Conservation (phyloP, 2,329 filamentous ascomycete genomes). For the Scedosporium boydii region DNA sequence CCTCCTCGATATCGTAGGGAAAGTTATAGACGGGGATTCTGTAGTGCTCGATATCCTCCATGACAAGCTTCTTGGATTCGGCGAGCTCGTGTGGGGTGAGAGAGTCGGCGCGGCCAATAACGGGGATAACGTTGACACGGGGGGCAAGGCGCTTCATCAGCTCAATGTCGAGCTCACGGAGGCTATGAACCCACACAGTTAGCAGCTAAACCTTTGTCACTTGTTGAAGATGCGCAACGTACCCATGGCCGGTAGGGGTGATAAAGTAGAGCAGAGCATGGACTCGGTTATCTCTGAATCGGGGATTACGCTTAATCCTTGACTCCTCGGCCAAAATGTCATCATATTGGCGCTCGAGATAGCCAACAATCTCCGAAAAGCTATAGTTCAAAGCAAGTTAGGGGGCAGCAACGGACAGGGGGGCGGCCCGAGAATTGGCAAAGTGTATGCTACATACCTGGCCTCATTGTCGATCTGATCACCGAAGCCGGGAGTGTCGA, state of each 20-base stretch:
- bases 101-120: constrained; percentile 97
- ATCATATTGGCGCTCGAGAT: constrained; percentile 98
- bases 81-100: constrained; percentile 93
- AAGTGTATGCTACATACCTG: constrained; percentile 47
- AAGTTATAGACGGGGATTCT: constrained; percentile 99
- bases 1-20: constrained; percentile 98
- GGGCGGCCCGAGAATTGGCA: not conserved
- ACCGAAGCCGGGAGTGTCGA: constrained; percentile 96
- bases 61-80: constrained; percentile 98
- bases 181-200: constrained; percentile 39
- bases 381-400: constrained; percentile 32
- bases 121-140: constrained; percentile 96
- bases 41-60: constrained; percentile 99
- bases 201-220: constrained; percentile 7
- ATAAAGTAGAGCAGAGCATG: constrained; percentile 99
- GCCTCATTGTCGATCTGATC: constrained; percentile 99
- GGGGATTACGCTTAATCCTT: constrained; percentile 99
- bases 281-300: constrained; percentile 98
- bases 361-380: constrained; percentile 96
- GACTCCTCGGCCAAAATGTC: constrained; percentile 99
- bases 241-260: constrained; percentile 93
- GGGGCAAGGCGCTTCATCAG: constrained; percentile 98
- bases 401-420: not conserved
- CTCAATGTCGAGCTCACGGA: constrained; percentile 98
- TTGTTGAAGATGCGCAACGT: constrained; percentile 20